Percentiles rank a stretch among this genome's conserved stretches.
phyloP scores from a whole-genome alignment of 345 rosid genomes.

The Rhodamnia rubescens region DNA sequence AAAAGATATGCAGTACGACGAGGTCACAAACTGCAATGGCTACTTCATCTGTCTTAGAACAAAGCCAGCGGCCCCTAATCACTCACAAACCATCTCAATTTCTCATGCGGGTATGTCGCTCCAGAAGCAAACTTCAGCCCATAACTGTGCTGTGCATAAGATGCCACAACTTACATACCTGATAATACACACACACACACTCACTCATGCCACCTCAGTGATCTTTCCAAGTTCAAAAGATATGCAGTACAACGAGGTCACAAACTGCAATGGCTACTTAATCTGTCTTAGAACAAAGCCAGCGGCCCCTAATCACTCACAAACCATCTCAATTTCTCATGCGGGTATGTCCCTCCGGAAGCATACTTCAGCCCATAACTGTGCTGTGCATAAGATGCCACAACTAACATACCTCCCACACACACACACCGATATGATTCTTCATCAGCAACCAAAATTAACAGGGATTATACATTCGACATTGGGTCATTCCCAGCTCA shows the following conservation, averaged over 20 bases:
- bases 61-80: not conserved
- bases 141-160: too few relatives aligned
- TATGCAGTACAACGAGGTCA: not conserved
- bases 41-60: not conserved
- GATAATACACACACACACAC: not conserved
- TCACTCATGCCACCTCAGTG: not conserved
- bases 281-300: not conserved
- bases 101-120: not conserved
- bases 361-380: not conserved
- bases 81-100: not conserved
- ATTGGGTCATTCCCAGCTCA: not conserved
- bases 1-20: not conserved
- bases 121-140: not conserved
- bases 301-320: not conserved
- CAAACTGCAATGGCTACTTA: not conserved
- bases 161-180: not conserved
- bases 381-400: too few relatives aligned
- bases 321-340: not conserved
- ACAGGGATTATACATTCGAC: not conserved
- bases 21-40: not conserved
- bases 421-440: not conserved
- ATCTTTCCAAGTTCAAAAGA: not conserved
- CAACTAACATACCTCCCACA: not conserved
- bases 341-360: not conserved
- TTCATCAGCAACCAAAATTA: not conserved